phyloP scores from a whole-genome alignment of 2,329 filamentous ascomycete species.

The Colletotrichum siamense region DNA sequence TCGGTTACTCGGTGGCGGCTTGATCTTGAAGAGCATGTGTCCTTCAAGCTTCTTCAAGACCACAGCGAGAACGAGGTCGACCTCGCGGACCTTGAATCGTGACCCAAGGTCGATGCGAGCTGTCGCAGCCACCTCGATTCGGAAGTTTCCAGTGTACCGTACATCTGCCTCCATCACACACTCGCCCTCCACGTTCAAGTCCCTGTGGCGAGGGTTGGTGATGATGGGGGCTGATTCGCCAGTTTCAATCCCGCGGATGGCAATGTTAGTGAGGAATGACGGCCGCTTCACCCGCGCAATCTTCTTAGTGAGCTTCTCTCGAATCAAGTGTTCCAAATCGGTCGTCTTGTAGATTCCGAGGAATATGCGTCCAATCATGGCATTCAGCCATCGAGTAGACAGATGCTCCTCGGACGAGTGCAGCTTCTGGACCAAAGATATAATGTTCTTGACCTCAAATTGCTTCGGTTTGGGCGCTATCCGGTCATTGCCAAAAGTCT shows the following conservation, averaged over 20 bases:
- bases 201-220: conserved; percentile 85
- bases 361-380: conserved; percentile 86
- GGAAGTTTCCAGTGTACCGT: conserved; percentile 87
- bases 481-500: conserved; percentile 60
- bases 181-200: conserved; percentile 91
- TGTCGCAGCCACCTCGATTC: conserved; percentile 89
- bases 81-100: conserved; percentile 88
- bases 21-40: conserved; percentile 84
- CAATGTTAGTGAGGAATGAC: conserved; percentile 84
- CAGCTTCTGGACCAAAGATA: conserved; percentile 85
- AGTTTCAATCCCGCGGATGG: conserved; percentile 82
- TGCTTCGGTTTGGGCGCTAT: conserved; percentile 72
- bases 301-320: conserved; percentile 92
- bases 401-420: conserved; percentile 92
- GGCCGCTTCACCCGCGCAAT: conserved; percentile 93
- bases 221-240: conserved; percentile 88
- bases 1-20: conserved; percentile 93
- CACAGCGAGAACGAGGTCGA: conserved; percentile 86
- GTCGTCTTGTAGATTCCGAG: conserved; percentile 85
- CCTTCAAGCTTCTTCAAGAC: conserved; percentile 86
- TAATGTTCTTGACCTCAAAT: conserved; percentile 86
- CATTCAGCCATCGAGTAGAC: conserved; percentile 94
- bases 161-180: conserved; percentile 87
- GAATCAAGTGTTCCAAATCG: conserved; percentile 79
- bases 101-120: conserved; percentile 89